Percentiles rank a stretch among this genome's conserved stretches.
phyloP scores from a whole-genome alignment of 73 alveolate genomes.

The Paraurostyla sp. region DNA sequence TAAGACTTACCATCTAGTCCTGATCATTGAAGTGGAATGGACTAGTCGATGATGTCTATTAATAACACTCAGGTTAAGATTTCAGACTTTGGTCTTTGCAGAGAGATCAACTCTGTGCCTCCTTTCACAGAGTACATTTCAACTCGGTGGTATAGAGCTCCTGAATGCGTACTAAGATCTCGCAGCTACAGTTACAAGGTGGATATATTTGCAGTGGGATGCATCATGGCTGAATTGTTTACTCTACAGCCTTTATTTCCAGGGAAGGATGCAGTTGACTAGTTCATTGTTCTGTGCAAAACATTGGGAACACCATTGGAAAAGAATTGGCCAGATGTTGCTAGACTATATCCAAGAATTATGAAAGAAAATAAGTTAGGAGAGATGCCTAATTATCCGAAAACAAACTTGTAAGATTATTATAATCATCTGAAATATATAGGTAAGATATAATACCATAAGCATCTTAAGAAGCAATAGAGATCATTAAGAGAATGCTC shows the following conservation, averaged over 20 bases:
- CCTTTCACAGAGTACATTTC: slow-evolving; percentile 82
- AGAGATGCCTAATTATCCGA: slow-evolving; percentile 7
- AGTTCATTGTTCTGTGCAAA: slow-evolving; percentile 51
- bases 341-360: slow-evolving; percentile 86
- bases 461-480: slow-evolving; percentile 80
- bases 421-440: slow-evolving; percentile 10
- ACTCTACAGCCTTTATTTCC: slow-evolving; percentile 72
- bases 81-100: slow-evolving; percentile 86
- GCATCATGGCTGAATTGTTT: slow-evolving; percentile 88
- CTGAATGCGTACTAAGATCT: slow-evolving; percentile 81
- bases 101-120: slow-evolving; percentile 83
- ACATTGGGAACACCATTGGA: slow-evolving; percentile 57
- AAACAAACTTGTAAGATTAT: not conserved
- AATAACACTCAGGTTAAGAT: slow-evolving; percentile 72
- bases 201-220: slow-evolving; percentile 92
- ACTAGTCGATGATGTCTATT: slow-evolving; percentile 76
- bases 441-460: slow-evolving; percentile 66
- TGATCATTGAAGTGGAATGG: slow-evolving; percentile 65
- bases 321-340: slow-evolving; percentile 90
- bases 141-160: slow-evolving; percentile 92
- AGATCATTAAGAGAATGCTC: slow-evolving; percentile 78
- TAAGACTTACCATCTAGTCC: no score
- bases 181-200: slow-evolving; percentile 73
- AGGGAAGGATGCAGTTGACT: slow-evolving; percentile 75
- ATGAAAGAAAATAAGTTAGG: slow-evolving; percentile 57